Percentiles rank a stretch among this genome's conserved stretches.
Conservation (phyloP, 169 alveolate species). For the Theileria equi region DNA sequence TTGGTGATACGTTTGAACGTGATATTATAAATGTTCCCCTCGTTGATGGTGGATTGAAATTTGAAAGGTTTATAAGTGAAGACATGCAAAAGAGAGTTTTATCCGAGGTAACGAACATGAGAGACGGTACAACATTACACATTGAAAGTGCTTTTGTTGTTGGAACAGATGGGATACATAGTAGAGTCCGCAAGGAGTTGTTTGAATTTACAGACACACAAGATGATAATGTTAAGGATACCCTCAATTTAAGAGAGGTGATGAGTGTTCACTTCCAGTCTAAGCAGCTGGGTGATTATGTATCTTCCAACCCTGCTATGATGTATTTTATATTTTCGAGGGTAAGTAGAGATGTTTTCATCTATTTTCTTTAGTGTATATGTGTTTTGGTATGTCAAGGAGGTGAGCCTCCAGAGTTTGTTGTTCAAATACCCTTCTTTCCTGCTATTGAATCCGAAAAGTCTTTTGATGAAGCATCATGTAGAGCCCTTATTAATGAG, state of each 20-base stretch:
- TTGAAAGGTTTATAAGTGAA: constrained; percentile 31
- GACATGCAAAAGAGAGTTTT: constrained; percentile 20
- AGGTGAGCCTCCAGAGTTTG: constrained; percentile 84
- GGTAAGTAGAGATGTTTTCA: not conserved
- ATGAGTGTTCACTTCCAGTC: constrained; percentile 85
- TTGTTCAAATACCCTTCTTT: constrained; percentile 86
- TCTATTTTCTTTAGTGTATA: constrained; percentile 33
- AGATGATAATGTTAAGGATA: constrained; percentile 52
- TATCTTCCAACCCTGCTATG: constrained; percentile 78
- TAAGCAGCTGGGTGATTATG: constrained; percentile 63
- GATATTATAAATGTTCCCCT: constrained; percentile 15
- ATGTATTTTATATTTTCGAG: constrained; percentile 81
- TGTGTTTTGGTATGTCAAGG: constrained; percentile 87
- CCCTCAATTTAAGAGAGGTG: constrained; percentile 70
- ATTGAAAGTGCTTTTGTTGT: constrained; percentile 50
- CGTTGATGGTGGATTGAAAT: constrained; percentile 51
- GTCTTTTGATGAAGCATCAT: constrained; percentile 19
- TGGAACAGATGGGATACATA: constrained; percentile 71
- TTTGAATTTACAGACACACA: constrained; percentile 18
- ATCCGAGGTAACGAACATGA: constrained; percentile 30
- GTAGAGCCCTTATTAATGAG: constrained; percentile 61
- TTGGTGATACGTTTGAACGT: not conserved
- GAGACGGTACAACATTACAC: constrained; percentile 20
- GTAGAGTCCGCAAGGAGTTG: constrained; percentile 69
- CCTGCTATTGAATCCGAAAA: constrained; percentile 69